phyloP scores from a whole-genome alignment of 768 basidiomycete genomes.

The Solioccasus polychromus region DNA sequence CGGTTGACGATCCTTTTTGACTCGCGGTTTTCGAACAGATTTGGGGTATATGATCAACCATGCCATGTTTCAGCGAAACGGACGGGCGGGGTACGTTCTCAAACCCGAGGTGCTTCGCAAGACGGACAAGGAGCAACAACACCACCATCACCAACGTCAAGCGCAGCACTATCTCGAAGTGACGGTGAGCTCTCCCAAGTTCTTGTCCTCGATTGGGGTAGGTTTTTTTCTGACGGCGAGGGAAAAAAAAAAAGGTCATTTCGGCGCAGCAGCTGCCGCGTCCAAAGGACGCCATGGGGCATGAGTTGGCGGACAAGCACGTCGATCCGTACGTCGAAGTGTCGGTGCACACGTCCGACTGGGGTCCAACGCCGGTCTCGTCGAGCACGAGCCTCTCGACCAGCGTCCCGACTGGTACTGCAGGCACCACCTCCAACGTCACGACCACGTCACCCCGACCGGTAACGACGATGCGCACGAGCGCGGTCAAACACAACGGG shows the following conservation, averaged over 20 bases:
- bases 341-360: slow-evolving; percentile 73
- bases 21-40: slow-evolving; percentile 60
- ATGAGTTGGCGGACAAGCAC: slow-evolving; percentile 57
- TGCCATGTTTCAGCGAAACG: slow-evolving; percentile 93
- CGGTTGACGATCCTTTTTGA: not conserved
- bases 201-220: too few relatives aligned
- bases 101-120: slow-evolving; percentile 77
- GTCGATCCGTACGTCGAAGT: slow-evolving; percentile 82
- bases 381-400: too few relatives aligned
- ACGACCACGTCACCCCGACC: slow-evolving; percentile 43
- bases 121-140: slow-evolving; percentile 57
- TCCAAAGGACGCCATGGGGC: slow-evolving; percentile 58
- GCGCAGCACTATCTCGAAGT: slow-evolving; percentile 64
- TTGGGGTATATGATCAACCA: slow-evolving; percentile 89
- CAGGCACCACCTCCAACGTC: slow-evolving; percentile 5
- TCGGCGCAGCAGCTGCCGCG: slow-evolving; percentile 90
- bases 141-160: slow-evolving; percentile 44
- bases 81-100: slow-evolving; percentile 84
- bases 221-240: too few relatives aligned
- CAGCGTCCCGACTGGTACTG: too few relatives aligned
- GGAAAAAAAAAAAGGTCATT: too few relatives aligned
- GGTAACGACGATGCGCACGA: slow-evolving; percentile 55
- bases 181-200: slow-evolving; percentile 42
- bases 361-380: slow-evolving; percentile 46
- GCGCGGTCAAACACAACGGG: slow-evolving; percentile 76